Evolutionary conservation across 164 flowering plant species (phyloP).

Genomic region (Hamamelis virginiana): DNA sequence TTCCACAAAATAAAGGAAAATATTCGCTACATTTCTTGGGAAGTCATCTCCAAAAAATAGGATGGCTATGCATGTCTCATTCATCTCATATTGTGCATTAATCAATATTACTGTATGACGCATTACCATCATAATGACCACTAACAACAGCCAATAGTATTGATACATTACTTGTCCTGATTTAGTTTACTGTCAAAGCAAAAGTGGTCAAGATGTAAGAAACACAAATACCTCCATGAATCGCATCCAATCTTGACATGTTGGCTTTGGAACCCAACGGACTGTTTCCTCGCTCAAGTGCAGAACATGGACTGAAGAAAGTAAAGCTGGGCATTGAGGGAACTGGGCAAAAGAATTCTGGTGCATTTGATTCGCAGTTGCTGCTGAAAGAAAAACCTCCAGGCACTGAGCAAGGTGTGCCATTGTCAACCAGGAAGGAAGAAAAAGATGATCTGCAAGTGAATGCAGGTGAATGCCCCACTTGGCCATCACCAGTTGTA

Average conservation of each 20-base stretch:
- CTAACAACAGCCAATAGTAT: background rate
- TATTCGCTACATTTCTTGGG: background rate
- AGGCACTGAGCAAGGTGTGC: slow-evolving; percentile 34
- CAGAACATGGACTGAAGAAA: slow-evolving; percentile 54
- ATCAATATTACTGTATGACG: background rate
- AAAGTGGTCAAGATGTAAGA: background rate
- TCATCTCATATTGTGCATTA: background rate
- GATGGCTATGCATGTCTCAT: background rate
- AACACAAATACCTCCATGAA: slow-evolving; percentile 42
- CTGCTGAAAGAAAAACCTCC: slow-evolving; percentile 65
- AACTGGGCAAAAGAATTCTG: slow-evolving; percentile 50
- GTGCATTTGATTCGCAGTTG: slow-evolving; percentile 29
- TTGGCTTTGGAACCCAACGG: slow-evolving; percentile 20
- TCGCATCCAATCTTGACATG: slow-evolving; percentile 17
- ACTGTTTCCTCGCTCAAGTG: slow-evolving; percentile 26
- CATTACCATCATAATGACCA: background rate
- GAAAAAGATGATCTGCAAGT: slow-evolving; percentile 82
- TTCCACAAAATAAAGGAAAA: too few relatives aligned
- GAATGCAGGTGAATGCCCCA: slow-evolving; percentile 43
- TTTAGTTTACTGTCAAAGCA: background rate
- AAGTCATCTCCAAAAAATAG: background rate
- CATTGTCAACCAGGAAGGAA: slow-evolving; percentile 40
- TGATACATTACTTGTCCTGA: background rate
- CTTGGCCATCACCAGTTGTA: slow-evolving; percentile 20
- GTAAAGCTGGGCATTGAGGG: slow-evolving; percentile 75